Evolutionary conservation across 371 early-diverging fungal species (phyloP).

Genomic region (Actinomucor elegans): DNA sequence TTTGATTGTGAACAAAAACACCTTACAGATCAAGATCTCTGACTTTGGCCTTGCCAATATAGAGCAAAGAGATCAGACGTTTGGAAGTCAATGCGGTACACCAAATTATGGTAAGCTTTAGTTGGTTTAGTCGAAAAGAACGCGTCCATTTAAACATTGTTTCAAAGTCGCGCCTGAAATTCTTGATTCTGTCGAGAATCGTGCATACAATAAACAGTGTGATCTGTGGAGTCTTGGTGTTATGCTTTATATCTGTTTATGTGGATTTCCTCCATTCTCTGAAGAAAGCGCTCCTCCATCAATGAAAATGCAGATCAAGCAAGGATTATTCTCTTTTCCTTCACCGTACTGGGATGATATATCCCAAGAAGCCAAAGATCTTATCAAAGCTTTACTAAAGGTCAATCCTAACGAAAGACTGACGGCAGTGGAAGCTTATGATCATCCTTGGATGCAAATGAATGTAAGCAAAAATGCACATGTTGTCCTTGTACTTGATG

Average conservation of each 20-base stretch:
- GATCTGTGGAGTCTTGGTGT: conserved; percentile 99
- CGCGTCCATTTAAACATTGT: no score
- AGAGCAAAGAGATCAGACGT: conserved; percentile 53
- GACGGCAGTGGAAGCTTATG: conserved; percentile 44
- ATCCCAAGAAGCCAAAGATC: conserved; percentile 67
- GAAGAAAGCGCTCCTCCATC: conserved; percentile 25
- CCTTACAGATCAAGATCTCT: conserved; percentile 80
- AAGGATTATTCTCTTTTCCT: conserved; percentile 79
- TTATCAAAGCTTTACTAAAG: conserved; percentile 58
- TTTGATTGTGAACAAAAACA: conserved; percentile 61
- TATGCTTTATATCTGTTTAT: conserved; percentile 95
- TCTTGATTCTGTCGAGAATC: conserved; percentile 56
- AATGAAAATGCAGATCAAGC: conserved; percentile 67
- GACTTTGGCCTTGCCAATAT: conserved; percentile 95
- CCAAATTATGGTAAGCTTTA: conserved; percentile 83
- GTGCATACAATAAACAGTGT: conserved; percentile 83
- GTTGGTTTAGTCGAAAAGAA: no score
- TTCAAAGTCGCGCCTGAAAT: conserved; percentile 95
- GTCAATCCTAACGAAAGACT: conserved; percentile 50
- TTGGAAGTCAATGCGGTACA: conserved; percentile 91
- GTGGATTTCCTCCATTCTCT: conserved; percentile 94
- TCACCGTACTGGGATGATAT: conserved; percentile 84
- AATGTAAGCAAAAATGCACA: no score
- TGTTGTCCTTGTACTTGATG: no score
- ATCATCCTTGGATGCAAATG: conserved; percentile 24